These are phyloP conservation scores for Schwanniomyces yamadae DNA, from an alignment of 805 yeast genomes.

Conservation along the genomic window DNA sequence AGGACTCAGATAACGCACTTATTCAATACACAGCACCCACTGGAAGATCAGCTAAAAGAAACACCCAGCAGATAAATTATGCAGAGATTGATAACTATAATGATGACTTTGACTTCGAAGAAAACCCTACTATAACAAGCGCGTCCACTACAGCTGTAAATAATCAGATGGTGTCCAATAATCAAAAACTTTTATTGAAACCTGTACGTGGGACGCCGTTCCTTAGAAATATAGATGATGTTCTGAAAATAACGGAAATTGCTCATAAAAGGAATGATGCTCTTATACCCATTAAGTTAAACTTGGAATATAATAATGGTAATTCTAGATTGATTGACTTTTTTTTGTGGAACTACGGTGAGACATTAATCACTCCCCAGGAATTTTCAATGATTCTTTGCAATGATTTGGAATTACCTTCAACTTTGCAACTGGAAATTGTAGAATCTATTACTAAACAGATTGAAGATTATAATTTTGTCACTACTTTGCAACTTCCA, in stretches of 20 bases:
- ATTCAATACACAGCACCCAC: conserved; percentile 68
- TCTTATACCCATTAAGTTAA: conserved; percentile 66
- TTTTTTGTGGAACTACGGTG: conserved; percentile 73
- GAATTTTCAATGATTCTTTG: conserved; percentile 74
- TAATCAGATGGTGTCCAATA: conserved; percentile 31
- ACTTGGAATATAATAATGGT: conserved; percentile 56
- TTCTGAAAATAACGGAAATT: conserved; percentile 17
- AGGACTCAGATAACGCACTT: conserved; percentile 71
- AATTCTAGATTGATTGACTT: conserved; percentile 54
- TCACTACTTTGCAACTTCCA: conserved; percentile 67
- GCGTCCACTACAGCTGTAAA: conserved; percentile 14
- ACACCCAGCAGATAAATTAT: conserved; percentile 70
- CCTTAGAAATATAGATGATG: conserved; percentile 23
- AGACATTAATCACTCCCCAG: conserved; percentile 66
- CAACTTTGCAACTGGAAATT: conserved; percentile 59
- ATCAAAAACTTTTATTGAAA: conserved; percentile 26
- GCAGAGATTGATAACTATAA: conserved; percentile 76
- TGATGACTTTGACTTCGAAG: conserved; percentile 41
- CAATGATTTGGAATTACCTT: conserved; percentile 80
- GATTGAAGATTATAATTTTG: conserved; percentile 68
- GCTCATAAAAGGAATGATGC: conserved; percentile 37
- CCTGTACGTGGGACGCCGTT: conserved; percentile 26
- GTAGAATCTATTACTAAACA: conserved; percentile 74
- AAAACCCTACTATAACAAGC: conserved; percentile 15
- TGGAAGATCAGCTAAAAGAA: conserved; percentile 73